Evolutionary conservation across 192 early-diverging fungal species (phyloP).

Genomic region (Diversispora eburnea): DNA sequence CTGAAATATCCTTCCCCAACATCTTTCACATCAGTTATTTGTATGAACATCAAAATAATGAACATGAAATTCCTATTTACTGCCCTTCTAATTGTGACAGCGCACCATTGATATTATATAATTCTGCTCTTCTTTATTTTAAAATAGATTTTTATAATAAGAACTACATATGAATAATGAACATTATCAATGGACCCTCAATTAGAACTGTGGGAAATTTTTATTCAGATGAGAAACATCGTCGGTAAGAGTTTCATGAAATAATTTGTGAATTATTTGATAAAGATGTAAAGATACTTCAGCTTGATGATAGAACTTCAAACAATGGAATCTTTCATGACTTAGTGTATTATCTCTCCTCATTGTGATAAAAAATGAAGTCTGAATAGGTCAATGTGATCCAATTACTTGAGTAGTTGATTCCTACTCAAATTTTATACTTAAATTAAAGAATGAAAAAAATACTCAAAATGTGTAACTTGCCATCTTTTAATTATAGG

Average conservation of each 20-base stretch:
- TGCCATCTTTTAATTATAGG: conserved; percentile 10
- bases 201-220: neutral
- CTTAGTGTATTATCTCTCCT: neutral
- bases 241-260: conserved; percentile 2
- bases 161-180: neutral
- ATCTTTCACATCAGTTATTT: conserved; percentile 7
- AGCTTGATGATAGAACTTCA: conserved; percentile 16
- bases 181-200: conserved; percentile 15
- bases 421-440: conserved; percentile 13
- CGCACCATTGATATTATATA: neutral
- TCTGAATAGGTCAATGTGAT: conserved; percentile 2
- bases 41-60: neutral
- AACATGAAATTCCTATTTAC: neutral
- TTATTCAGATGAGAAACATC: neutral
- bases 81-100: neutral
- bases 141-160: neutral
- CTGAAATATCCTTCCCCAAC: conserved; percentile 3
- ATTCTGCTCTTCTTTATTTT: neutral
- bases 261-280: neutral
- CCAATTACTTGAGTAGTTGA: too few relatives aligned
- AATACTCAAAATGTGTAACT: conserved; percentile 9
- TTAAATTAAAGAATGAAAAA: neutral
- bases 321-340: neutral
- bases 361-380: conserved; percentile 18
- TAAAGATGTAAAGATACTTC: neutral